Conservation (phyloP, 2,329 filamentous ascomycete species). For the Talaromyces funiculosus region DNA sequence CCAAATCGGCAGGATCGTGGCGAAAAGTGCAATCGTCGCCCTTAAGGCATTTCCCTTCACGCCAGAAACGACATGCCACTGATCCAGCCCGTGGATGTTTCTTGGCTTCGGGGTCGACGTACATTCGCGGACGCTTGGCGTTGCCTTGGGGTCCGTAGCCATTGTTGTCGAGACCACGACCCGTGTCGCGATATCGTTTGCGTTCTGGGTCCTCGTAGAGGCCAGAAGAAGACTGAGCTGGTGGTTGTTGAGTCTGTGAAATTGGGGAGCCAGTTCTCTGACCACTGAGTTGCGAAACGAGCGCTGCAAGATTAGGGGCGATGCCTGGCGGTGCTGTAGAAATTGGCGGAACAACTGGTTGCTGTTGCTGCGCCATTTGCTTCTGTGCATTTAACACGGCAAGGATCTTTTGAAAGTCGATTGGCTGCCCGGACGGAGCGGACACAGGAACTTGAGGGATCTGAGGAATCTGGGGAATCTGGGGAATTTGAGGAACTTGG, state of each 20-base stretch:
- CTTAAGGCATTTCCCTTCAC: conserved; percentile 50
- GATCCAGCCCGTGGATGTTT: conserved; percentile 41
- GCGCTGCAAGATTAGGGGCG: conserved; percentile 30
- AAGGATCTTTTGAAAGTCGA: conserved; percentile 37
- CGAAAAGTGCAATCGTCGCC: conserved; percentile 48
- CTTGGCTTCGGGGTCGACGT: conserved; percentile 27
- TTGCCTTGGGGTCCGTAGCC: conserved; percentile 28
- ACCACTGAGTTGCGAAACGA: conserved; percentile 29
- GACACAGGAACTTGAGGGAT: conserved; percentile 21
- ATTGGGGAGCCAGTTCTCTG: conserved; percentile 24
- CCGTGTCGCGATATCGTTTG: conserved; percentile 33
- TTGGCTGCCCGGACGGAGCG: conserved; percentile 20
- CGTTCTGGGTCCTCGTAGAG: conserved; percentile 39
- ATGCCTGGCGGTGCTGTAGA: conserved; percentile 25
- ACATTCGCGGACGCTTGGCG: conserved; percentile 26
- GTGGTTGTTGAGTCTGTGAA: conserved; percentile 10
- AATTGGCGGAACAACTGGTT: conserved; percentile 19
- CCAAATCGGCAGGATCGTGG: conserved; percentile 33
- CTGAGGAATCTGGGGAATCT: conserved; percentile 22
- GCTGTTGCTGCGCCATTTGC: conserved; percentile 26
- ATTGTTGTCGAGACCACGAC: conserved; percentile 28
- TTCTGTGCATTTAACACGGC: conserved; percentile 34
- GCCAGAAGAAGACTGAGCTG: conserved; percentile 14
- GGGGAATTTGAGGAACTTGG: conserved; percentile 23
- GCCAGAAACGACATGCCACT: conserved; percentile 49